Base-by-base conservation (phyloP, 352 stramenopile species). In the Phytopythium chamaehyphon region DNA sequence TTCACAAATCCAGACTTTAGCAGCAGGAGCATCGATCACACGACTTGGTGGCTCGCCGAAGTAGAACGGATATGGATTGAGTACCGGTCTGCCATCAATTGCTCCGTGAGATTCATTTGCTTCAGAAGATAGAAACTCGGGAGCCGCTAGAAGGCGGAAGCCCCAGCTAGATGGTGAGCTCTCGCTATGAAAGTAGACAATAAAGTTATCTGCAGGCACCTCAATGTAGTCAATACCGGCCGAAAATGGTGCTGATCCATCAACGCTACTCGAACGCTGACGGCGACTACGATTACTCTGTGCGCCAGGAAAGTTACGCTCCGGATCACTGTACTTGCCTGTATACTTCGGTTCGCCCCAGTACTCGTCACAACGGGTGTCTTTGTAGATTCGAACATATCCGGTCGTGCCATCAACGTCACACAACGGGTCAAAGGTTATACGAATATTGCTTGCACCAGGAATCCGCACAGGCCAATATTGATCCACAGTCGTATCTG, bases 341-440 rank as follows among this genome's bases (percentile, higher is more conserved):
- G 73, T 76, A 54, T 91, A 91, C 40, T 73, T 77, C 24, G 81
- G 62, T 48, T 91, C 73, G 12, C 77, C 81, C 81, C 81, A 91
- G 37, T 68, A 64, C 16, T 87, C 81, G n/a, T 73, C 69, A 58
- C 74, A 89, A 19, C 64, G 64, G 11, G 66, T 75, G 47, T 85
- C 73, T 54, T 84, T 86, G 62, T 89, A 89, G 54, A 91, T 73
- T 0, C 76, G 76, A 36, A 91, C 77, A 56, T 77, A 89, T 0
- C 77, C 78, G 1, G 61, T 75, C 0, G 70, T 68, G n/a, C 70
- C 59, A 22, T 86, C 71, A 40, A 90, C 72, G 24, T 90, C 74
- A 40, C 66, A 88, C 26, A 89, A 48, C 11, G 74, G 67, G 56
- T 93, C 81, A 61, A 93, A 92, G 0, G 65, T 88, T 4, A 93